These are phyloP conservation scores for Diaporthe eres DNA, from an alignment of 2,329 filamentous ascomycete genomes.

Conservation along the genomic window DNA sequence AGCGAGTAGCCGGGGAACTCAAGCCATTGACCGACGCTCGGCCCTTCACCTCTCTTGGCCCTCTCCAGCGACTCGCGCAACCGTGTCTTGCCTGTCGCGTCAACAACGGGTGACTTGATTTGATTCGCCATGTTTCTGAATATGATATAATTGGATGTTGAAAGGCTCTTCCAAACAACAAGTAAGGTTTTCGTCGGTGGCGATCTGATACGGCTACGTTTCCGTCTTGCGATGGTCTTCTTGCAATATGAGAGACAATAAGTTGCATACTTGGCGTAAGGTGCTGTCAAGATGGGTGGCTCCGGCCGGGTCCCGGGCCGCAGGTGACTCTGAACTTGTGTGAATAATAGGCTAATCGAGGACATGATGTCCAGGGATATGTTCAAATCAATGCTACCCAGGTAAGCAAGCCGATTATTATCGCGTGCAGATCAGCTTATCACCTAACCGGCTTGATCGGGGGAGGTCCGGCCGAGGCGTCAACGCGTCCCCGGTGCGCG, in stretches of 20 bases:
- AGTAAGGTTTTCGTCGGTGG: neutral
- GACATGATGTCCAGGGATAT: neutral
- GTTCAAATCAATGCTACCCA: neutral
- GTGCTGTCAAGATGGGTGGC: neutral
- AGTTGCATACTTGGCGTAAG: neutral
- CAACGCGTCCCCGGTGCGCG: neutral
- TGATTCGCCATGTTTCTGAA: neutral
- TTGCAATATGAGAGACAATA: neutral
- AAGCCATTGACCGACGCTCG: too few species aligned
- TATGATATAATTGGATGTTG: neutral
- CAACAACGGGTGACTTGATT: neutral
- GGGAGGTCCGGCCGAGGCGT: neutral
- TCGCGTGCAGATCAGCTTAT: neutral
- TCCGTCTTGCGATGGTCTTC: neutral
- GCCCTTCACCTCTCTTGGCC: neutral
- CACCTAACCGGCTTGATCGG: neutral
- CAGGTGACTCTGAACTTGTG: neutral
- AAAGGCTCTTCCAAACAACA: neutral
- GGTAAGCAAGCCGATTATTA: neutral
- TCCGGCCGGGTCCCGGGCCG: constrained; percentile 2
- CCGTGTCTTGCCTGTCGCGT: neutral
- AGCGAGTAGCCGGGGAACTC: too few species aligned
- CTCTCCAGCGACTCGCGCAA: neutral
- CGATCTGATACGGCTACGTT: neutral
- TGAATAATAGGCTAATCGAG: neutral